Evolutionary conservation across 768 basidiomycete species (phyloP), one percentile per base, ranked within the genome.

Genomic region (Boletus pseudo-olivaceus): DNA sequence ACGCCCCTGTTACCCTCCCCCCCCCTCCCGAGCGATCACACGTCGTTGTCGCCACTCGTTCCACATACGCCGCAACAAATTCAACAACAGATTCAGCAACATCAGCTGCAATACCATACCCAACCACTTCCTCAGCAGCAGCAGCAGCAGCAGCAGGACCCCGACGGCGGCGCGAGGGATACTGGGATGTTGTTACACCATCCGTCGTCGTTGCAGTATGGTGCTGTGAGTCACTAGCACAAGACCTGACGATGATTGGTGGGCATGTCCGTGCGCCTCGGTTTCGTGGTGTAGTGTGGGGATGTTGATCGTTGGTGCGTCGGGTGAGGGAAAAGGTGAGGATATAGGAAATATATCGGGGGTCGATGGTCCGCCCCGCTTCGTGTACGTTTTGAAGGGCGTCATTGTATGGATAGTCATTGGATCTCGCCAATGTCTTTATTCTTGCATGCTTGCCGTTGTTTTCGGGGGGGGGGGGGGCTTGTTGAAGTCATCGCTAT

Each of bases 1-100:
- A 67, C 71, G n/a, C 76, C 79, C 1, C 60, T 76, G 8, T 54
- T 80, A 17, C 9, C 58, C 1, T 17, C 65, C 4, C 56, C 42
- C 0, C 59, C 64, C 0, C 30, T 60, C 20, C 19, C 56, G 8
- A 42, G 26, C 12, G 64, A 56, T 4, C 47, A 53, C 12, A 11
- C 37, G 15, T 51, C 63, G n/a, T 62, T 49, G 42, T 50, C 54
- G 23, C 10, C 46, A 0, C 40, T 47, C 2, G 19, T 56, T n/a
- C 55, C 63, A 19, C 63, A 49, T 0, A 62, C 60, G 11, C 60
- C 60, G 3, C 51, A 59, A 30, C 59, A 64, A 12, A 37, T 65
- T 17, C 53, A 58, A 26, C 62, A 63, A 1, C 54, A 65, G 8
- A 53, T 63, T 1, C 58, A 57, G 9, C 55, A 63, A 26, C 61